Conservation (phyloP, 768 basidiomycete genomes). For the Thelephora ganbajun region DNA sequence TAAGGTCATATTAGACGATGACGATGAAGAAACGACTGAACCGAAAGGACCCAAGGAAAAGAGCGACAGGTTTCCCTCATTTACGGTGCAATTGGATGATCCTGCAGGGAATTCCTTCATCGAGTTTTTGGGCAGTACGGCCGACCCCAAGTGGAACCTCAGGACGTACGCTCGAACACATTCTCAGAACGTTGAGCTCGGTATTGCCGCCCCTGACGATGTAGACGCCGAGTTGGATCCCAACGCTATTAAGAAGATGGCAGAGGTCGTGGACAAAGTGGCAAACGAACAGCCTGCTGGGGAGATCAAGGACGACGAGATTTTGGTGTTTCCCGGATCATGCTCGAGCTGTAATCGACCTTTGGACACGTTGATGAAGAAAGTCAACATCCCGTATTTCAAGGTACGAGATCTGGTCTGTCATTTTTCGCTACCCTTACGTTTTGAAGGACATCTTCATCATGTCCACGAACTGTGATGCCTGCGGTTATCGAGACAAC, state of each 20-base stretch:
- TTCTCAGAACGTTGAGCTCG: conserved; percentile 71
- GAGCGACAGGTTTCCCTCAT: conserved; percentile 46
- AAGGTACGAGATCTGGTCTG: conserved; percentile 33
- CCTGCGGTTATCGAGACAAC: conserved; percentile 93
- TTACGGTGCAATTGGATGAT: conserved; percentile 82
- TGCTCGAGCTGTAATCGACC: conserved; percentile 83
- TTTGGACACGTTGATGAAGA: conserved; percentile 88
- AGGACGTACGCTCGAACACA: conserved; percentile 65
- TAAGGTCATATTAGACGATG: conserved; percentile 46
- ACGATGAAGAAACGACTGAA: conserved; percentile 22
- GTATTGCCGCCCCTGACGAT: conserved; percentile 45
- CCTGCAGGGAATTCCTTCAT: conserved; percentile 95
- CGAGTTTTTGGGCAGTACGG: conserved; percentile 75
- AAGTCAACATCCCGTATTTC: conserved; percentile 93
- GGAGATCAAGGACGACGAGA: conserved; percentile 59
- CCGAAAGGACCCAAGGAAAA: conserved; percentile 21
- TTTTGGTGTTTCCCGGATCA: conserved; percentile 73
- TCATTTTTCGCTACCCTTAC: neutral
- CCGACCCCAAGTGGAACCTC: conserved; percentile 89
- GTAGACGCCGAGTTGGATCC: conserved; percentile 2
- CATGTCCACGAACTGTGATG: conserved; percentile 96
- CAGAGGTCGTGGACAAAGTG: conserved; percentile 2
- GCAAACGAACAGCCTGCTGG: conserved; percentile 10
- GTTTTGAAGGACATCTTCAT: conserved; percentile 73
- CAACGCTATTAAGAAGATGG: conserved; percentile 1